phyloP scores from a whole-genome alignment of 2,329 filamentous ascomycete species.

The Acarospora socialis region DNA sequence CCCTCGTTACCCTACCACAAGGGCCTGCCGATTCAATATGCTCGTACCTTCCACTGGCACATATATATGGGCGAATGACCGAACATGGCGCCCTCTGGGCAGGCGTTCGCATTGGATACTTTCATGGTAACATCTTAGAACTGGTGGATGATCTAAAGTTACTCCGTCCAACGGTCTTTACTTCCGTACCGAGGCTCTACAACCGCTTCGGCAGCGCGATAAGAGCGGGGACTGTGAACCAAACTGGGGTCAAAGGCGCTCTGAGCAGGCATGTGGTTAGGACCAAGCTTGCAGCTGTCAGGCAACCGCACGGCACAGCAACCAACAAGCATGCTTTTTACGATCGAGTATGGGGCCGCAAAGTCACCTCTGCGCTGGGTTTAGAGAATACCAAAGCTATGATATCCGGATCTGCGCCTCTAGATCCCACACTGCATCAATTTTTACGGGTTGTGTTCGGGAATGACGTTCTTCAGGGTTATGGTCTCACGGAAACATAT shows the following conservation, averaged over 20 bases:
- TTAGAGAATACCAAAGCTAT: slow-evolving; percentile 59
- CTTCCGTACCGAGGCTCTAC: slow-evolving; percentile 80
- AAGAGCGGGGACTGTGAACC: slow-evolving; percentile 62
- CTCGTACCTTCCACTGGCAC: slow-evolving; percentile 85
- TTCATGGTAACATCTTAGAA: slow-evolving; percentile 77
- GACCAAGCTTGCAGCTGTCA: slow-evolving; percentile 67
- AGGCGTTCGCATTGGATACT: slow-evolving; percentile 72
- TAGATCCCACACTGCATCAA: slow-evolving; percentile 75
- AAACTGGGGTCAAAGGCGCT: slow-evolving; percentile 64
- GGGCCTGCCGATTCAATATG: slow-evolving; percentile 50
- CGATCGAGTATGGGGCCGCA: slow-evolving; percentile 72
- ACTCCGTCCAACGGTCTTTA: slow-evolving; percentile 66
- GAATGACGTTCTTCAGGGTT: slow-evolving; percentile 71
- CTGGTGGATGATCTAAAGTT: slow-evolving; percentile 85
- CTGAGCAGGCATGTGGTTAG: slow-evolving; percentile 67
- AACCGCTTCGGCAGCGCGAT: slow-evolving; percentile 81
- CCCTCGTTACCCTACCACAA: slow-evolving; percentile 39
- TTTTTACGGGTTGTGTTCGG: slow-evolving; percentile 77
- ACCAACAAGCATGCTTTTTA: slow-evolving; percentile 40
- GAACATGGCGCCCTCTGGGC: slow-evolving; percentile 63
- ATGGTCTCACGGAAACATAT: slow-evolving; percentile 88
- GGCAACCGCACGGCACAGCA: slow-evolving; percentile 53
- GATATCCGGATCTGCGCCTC: slow-evolving; percentile 78
- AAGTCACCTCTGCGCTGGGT: slow-evolving; percentile 71
- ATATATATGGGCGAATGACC: slow-evolving; percentile 78